Evolutionary conservation across 1,284 basidiomycete species (phyloP).

Genomic region (Leccinum huronense): DNA sequence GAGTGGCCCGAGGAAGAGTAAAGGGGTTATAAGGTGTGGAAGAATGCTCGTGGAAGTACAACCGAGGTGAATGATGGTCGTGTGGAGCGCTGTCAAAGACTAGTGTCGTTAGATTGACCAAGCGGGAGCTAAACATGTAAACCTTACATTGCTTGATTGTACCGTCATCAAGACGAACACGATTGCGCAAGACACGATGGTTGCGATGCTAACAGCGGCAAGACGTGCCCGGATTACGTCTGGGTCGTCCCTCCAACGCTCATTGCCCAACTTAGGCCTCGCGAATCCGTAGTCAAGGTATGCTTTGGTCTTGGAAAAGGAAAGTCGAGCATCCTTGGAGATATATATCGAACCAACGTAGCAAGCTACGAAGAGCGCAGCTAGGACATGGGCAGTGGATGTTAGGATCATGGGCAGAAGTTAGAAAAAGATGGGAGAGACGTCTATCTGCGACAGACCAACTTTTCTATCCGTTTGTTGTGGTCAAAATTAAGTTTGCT

Average conservation of each 20-base stretch:
- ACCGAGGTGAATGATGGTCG: conserved; percentile 25
- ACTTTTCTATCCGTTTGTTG: conserved; percentile 21
- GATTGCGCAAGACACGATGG: conserved; percentile 48
- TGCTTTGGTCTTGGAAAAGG: conserved; percentile 39
- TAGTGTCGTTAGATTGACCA: conserved; percentile 16
- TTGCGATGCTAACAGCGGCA: conserved; percentile 56
- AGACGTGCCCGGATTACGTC: conserved; percentile 70
- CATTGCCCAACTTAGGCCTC: conserved; percentile 34
- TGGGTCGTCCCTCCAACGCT: conserved; percentile 70
- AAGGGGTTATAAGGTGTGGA: conserved; percentile 70
- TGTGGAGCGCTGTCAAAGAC: conserved; percentile 18
- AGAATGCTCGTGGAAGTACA: conserved; percentile 33
- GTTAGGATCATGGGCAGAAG: conserved; percentile 29
- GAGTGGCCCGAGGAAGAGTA: conserved; percentile 84
- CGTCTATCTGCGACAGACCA: conserved; percentile 8
- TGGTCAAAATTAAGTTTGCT: conserved; percentile 19
- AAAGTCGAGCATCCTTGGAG: conserved; percentile 53
- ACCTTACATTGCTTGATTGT: conserved; percentile 37
- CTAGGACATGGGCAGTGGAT: conserved; percentile 45
- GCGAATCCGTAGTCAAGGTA: conserved; percentile 29
- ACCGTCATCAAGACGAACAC: conserved; percentile 43
- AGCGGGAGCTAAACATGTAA: not conserved
- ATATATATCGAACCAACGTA: conserved; percentile 70
- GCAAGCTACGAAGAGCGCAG: conserved; percentile 45
- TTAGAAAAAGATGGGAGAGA: conserved; percentile 5